Conservation (phyloP, 2,329 filamentous ascomycete genomes). For the Ceratocystiopsis minuta region DNA sequence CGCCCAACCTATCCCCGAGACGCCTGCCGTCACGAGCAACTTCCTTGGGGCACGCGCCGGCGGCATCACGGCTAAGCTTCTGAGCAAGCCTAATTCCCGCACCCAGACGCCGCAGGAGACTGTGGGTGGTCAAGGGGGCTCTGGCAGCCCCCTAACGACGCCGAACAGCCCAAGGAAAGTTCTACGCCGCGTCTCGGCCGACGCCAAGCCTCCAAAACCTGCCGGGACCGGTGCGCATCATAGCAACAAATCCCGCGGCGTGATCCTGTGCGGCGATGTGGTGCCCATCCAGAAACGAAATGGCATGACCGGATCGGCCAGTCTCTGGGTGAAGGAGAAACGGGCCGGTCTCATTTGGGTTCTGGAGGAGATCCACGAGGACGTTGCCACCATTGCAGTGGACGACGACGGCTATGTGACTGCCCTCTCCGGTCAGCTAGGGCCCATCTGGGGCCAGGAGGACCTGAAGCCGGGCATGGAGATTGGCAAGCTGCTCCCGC, state of each 20-base stretch:
- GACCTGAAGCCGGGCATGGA: slow-evolving; percentile 49
- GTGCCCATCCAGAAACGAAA: slow-evolving; percentile 95
- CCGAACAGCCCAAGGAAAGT: too few relatives aligned
- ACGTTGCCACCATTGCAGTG: slow-evolving; percentile 60
- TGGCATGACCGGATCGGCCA: slow-evolving; percentile 77
- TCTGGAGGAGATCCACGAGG: slow-evolving; percentile 90
- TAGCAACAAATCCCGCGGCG: slow-evolving; percentile 54
- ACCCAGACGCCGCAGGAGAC: slow-evolving; percentile 24
- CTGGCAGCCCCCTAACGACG: too few relatives aligned
- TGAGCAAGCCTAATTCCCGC: slow-evolving; percentile 61
- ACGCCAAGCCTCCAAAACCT: too few relatives aligned
- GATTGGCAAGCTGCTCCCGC: slow-evolving; percentile 61
- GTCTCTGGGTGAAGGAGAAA: slow-evolving; percentile 98
- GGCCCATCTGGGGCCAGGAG: slow-evolving; percentile 69
- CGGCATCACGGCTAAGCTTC: slow-evolving; percentile 71
- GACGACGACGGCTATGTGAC: slow-evolving; percentile 62
- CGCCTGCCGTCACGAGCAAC: slow-evolving; percentile 23
- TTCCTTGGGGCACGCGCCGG: slow-evolving; percentile 51
- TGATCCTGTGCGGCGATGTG: slow-evolving; percentile 90
- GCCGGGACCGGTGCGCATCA: slow-evolving; percentile 33
- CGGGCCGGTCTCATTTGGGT: slow-evolving; percentile 90
- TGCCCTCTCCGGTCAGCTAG: slow-evolving; percentile 55
- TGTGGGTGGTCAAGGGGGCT: too few relatives aligned
- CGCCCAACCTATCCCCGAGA: slow-evolving; percentile 17
- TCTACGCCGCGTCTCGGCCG: too few relatives aligned